Evolutionary conservation across 768 basidiomycete species (phyloP).

Genomic region (Leucosporidium scottii): DNA sequence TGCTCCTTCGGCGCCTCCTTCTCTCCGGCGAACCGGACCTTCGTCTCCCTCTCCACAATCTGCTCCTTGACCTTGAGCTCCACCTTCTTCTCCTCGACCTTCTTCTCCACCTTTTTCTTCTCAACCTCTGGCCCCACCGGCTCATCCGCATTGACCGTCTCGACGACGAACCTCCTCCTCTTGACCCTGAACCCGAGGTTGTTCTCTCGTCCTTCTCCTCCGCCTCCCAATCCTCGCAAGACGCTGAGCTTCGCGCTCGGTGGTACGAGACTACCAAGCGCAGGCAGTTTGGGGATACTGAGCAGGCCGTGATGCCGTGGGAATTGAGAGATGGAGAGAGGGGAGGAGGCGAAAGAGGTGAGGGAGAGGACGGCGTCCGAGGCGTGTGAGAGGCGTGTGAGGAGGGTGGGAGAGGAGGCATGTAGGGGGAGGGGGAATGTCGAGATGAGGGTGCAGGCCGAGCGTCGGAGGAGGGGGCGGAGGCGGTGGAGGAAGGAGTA

Average conservation of each 20-base stretch:
- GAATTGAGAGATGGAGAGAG: constrained; percentile 64
- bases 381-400: constrained; percentile 26
- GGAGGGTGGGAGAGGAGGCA: constrained; percentile 9
- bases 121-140: constrained; percentile 9
- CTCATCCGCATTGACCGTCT: constrained; percentile 65
- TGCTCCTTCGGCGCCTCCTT: neutral
- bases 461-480: constrained; percentile 41
- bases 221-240: constrained; percentile 63
- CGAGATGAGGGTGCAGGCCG: constrained; percentile 13
- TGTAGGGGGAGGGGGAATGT: constrained; percentile 42
- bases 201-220: constrained; percentile 72
- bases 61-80: neutral
- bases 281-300: constrained; percentile 66
- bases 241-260: constrained; percentile 75
- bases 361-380: constrained; percentile 31
- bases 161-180: constrained; percentile 75
- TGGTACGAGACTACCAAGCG: constrained; percentile 63
- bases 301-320: constrained; percentile 81
- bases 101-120: constrained; percentile 10
- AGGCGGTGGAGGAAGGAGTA: constrained; percentile 66
- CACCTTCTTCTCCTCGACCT: constrained; percentile 13
- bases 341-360: constrained; percentile 48
- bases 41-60: neutral
- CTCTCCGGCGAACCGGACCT: neutral
- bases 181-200: constrained; percentile 92